Conservation (phyloP, 2,329 filamentous ascomycete species). For the Madurella mycetomatis region DNA sequence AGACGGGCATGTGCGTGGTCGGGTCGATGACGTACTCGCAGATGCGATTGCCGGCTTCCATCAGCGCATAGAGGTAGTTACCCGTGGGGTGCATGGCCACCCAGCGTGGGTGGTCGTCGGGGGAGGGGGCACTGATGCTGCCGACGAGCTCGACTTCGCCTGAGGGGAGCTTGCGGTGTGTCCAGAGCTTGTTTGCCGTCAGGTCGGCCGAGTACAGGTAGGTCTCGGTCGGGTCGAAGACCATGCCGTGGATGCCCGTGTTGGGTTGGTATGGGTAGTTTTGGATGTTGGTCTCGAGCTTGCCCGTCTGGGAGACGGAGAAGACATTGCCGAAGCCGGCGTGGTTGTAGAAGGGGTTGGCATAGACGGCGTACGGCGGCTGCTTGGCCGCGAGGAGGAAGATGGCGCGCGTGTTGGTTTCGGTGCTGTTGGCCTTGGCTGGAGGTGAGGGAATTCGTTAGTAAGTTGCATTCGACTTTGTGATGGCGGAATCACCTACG, state of each 20-base stretch:
- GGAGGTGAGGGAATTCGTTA: slow-evolving; percentile 15
- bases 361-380: slow-evolving; percentile 77
- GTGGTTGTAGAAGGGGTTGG: slow-evolving; percentile 85
- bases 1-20: slow-evolving; percentile 67
- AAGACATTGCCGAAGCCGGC: slow-evolving; percentile 80
- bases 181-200: slow-evolving; percentile 77
- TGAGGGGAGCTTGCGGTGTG: slow-evolving; percentile 64
- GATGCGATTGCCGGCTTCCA: slow-evolving; percentile 83
- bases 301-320: slow-evolving; percentile 52
- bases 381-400: slow-evolving; percentile 77
- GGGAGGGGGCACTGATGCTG: slow-evolving; percentile 64
- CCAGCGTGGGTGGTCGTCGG: slow-evolving; percentile 79
- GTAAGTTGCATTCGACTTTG: neutral
- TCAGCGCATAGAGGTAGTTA: slow-evolving; percentile 76
- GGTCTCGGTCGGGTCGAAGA: slow-evolving; percentile 68
- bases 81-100: slow-evolving; percentile 77
- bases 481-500: slow-evolving; percentile 47
- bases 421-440: slow-evolving; percentile 64
- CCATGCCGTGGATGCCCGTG: slow-evolving; percentile 77
- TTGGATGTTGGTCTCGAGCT: slow-evolving; percentile 61
- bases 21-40: slow-evolving; percentile 79
- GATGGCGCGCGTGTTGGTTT: slow-evolving; percentile 82
- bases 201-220: slow-evolving; percentile 78
- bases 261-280: slow-evolving; percentile 67
- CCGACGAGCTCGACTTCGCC: slow-evolving; percentile 67